These are phyloP conservation scores for Pseudozyma flocculosa DNA, from an alignment of 1,284 basidiomycete genomes.

Conservation along the genomic window DNA sequence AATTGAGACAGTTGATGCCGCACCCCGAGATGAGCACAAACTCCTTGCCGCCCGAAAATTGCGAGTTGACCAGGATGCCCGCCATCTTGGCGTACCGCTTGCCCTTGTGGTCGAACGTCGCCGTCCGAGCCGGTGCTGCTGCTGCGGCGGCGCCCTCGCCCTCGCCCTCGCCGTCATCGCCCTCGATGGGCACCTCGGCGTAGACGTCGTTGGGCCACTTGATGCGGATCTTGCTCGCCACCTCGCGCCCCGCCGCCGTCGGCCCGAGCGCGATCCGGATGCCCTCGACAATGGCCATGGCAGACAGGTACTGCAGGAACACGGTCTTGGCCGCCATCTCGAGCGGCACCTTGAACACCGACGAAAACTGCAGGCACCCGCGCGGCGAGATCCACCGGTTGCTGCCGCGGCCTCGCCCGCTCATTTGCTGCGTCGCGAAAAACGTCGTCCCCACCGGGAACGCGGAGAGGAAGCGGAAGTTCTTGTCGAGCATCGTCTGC, in stretches of 20 bases:
- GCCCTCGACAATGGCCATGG: constrained; percentile 84
- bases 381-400: constrained; percentile 92
- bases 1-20: constrained; percentile 83
- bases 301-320: constrained; percentile 93
- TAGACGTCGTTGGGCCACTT: constrained; percentile 99
- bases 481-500: constrained; percentile 90
- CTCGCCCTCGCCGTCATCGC: constrained; percentile 47
- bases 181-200: constrained; percentile 63
- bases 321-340: constrained; percentile 74
- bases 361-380: constrained; percentile 84
- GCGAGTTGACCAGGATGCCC: constrained; percentile 88
- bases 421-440: constrained; percentile 81
- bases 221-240: constrained; percentile 66
- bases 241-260: constrained; percentile 61
- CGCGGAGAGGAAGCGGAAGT: constrained; percentile 69
- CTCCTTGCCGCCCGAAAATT: constrained; percentile 68
- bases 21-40: constrained; percentile 79
- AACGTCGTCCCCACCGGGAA: constrained; percentile 77
- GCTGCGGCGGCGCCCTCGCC: too few relatives aligned
- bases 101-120: constrained; percentile 56
- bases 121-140: constrained; percentile 53
- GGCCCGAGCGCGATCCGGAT: constrained; percentile 63
- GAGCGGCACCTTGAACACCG: constrained; percentile 68
- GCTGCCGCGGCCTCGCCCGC: constrained; percentile 81
- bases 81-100: constrained; percentile 51